These are phyloP conservation scores for Erysiphe neolycopersici DNA, from an alignment of 2,329 filamentous ascomycete genomes.

Conservation along the genomic window DNA sequence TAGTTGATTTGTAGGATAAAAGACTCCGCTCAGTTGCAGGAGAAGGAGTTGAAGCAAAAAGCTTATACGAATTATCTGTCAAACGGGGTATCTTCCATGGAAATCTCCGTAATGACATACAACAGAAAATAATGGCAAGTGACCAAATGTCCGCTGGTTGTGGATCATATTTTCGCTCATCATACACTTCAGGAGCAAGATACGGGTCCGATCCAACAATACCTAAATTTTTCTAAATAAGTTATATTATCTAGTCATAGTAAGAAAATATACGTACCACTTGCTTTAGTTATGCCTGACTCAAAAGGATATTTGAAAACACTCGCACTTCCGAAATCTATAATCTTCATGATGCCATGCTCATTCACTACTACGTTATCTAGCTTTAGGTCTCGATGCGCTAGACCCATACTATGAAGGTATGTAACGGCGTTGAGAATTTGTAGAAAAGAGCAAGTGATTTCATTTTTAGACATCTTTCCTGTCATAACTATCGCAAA, in stretches of 20 bases:
- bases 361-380: constrained; percentile 97
- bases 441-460: constrained; percentile 76
- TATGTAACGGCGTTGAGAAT: constrained; percentile 89
- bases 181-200: constrained; percentile 87
- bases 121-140: constrained; percentile 93
- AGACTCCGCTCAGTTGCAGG: constrained; percentile 24
- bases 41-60: constrained; percentile 69
- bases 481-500: constrained; percentile 99
- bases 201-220: constrained; percentile 80
- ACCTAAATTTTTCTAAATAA: constrained; percentile 19
- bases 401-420: constrained; percentile 78
- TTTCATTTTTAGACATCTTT: constrained; percentile 78
- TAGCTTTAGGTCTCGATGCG: constrained; percentile 82
- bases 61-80: constrained; percentile 80
- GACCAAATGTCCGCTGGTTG: constrained; percentile 95
- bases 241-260: not conserved
- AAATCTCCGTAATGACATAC: constrained; percentile 85
- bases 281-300: constrained; percentile 54
- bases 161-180: constrained; percentile 77
- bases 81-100: constrained; percentile 89
- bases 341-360: constrained; percentile 95
- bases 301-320: constrained; percentile 97
- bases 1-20: constrained; percentile 9
- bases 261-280: constrained; percentile 29
- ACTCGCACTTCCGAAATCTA: constrained; percentile 92